Evolutionary conservation across 805 yeast genomes (phyloP), one percentile per base, ranked within the genome.

Genomic region (Kodamaea nitidulidarum): DNA sequence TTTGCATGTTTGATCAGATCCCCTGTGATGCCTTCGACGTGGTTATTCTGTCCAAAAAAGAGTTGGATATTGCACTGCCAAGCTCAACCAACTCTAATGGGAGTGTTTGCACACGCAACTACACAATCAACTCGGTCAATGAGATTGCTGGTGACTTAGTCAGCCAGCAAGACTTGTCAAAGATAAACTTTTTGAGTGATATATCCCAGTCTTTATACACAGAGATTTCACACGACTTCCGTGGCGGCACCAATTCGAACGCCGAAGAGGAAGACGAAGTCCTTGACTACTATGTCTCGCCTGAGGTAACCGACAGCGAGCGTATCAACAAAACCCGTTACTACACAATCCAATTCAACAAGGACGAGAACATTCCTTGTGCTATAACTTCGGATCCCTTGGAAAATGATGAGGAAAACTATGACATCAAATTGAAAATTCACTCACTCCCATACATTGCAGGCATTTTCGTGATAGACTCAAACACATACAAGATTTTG

Each of bases 1-100:
- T 88, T 36, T 81, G 93, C 65, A 87, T 87, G 66, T 81, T 90
- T 54, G 95, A 88, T 53, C 93, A 87, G 54, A 87, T 88, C 20
- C 85, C 69, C 4, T 67, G 74, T 46, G 73, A 69, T 50, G 61
- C 61, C 0, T 54, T 56, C 29, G 59, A 57, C 21, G 45, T 53
- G 7, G 47, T 46, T 29, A 41, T 52, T 15, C 51, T 27, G 33
- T 35, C 16, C 27, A 32, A 36, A 28, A 33, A 37, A 38, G 38
- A 33, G 17, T 14, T 21, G 25, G 24, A 29, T 15, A 6, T 18
- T 7, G 18, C 9, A 6, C 17, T 40, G 32, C n/a, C 32, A 14
- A 14, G 14, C 29, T 24, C 33, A 4, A 20, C 32, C 7, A 25
- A 22, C 14, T 22, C 42, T 6, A 15, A 29, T 28, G 14, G 31